Percentiles rank a stretch among this genome's conserved stretches.
These are phyloP conservation scores for Fusarium papillatum DNA, from an alignment of 2,329 filamentous ascomycete genomes.

Conservation along the genomic window DNA sequence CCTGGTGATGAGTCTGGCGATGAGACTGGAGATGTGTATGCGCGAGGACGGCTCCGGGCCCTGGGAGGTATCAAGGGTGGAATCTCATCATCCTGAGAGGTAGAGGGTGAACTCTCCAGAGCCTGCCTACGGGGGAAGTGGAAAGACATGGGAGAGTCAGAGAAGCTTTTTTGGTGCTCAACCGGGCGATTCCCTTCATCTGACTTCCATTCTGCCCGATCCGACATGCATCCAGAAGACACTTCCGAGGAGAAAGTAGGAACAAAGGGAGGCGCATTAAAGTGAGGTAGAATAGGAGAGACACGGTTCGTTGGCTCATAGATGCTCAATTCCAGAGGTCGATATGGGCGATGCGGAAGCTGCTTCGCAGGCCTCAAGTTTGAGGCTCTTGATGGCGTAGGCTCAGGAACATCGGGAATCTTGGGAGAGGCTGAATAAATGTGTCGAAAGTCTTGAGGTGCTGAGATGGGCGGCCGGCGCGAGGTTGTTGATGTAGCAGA, in stretches of 20 bases:
- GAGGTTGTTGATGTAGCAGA: conserved; percentile 48
- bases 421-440: conserved; percentile 63
- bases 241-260: conserved; percentile 50
- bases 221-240: conserved; percentile 49
- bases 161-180: conserved; percentile 58
- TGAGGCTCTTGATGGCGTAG: conserved; percentile 35
- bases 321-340: conserved; percentile 70
- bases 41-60: conserved; percentile 54
- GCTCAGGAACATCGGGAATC: conserved; percentile 44
- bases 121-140: conserved; percentile 64
- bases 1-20: conserved; percentile 60
- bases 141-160: conserved; percentile 65
- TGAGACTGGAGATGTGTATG: conserved; percentile 58
- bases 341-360: conserved; percentile 55
- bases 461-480: conserved; percentile 69
- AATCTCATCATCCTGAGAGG: conserved; percentile 41
- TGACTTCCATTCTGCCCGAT: conserved; percentile 39
- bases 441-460: conserved; percentile 72
- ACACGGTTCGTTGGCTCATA: conserved; percentile 57
- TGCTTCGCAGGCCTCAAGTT: conserved; percentile 42
- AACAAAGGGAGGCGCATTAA: conserved; percentile 56
- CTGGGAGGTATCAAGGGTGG: conserved; percentile 58
- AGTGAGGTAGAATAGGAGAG: conserved; percentile 69
- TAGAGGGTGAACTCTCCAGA: conserved; percentile 37
- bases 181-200: conserved; percentile 47